A percentile compares a stretch with the other conserved stretches of the same genome.
These are phyloP conservation scores for Coelastrella sp. DNA, from an alignment of 139 green algal genomes.

Conservation along the genomic window DNA sequence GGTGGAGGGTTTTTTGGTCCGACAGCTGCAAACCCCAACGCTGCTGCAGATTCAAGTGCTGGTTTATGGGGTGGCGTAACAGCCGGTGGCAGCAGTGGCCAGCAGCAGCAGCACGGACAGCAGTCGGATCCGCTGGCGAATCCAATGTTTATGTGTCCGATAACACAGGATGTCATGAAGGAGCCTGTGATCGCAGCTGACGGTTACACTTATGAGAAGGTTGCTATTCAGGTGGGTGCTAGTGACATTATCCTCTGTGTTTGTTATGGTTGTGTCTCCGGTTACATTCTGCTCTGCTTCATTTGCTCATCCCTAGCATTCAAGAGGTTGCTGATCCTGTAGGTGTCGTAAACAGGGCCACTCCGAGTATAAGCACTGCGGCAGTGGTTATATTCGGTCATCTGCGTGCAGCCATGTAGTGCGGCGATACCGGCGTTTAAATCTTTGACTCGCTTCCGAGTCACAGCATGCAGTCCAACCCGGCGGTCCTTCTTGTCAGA, in stretches of 20 bases:
- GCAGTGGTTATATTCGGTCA: no score
- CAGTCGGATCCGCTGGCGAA: not conserved
- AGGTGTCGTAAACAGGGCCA: no score
- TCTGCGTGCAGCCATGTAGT: no score
- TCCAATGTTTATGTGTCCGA: constrained; percentile 58
- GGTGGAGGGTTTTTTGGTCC: not conserved
- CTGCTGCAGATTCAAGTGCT: not conserved
- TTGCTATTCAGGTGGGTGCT: constrained; percentile 32
- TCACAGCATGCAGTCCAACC: no score
- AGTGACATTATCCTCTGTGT: not conserved
- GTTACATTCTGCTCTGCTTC: no score
- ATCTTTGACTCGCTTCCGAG: no score
- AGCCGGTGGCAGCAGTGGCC: not conserved
- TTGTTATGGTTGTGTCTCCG: no score
- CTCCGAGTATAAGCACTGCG: no score
- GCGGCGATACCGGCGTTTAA: no score
- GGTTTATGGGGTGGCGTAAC: not conserved
- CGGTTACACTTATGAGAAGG: constrained; percentile 57
- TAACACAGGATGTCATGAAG: constrained; percentile 59
- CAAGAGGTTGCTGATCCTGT: no score
- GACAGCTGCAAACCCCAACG: not conserved
- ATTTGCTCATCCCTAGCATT: no score
- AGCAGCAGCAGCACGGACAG: constrained; percentile 11
- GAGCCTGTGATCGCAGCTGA: constrained; percentile 65
- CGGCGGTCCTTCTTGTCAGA: no score